A percentile compares a stretch with the other conserved stretches of the same genome.
Conservation (phyloP, 2,329 filamentous ascomycete genomes). For the Parastagonospora avenae region DNA sequence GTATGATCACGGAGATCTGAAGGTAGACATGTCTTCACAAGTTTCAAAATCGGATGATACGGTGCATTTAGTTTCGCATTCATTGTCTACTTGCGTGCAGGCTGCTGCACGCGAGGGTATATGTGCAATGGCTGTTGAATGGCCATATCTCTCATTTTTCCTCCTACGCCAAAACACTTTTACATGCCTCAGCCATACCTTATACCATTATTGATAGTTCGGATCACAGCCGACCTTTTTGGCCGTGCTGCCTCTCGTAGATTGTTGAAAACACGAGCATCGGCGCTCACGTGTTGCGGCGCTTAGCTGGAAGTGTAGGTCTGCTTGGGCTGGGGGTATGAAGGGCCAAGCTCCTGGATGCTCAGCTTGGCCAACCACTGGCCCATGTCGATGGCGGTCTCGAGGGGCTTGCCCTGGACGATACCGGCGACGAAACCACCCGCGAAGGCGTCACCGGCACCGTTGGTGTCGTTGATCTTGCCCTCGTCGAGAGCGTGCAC, state of each 20-base stretch:
- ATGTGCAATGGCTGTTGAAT: constrained; percentile 18
- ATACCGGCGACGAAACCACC: constrained; percentile 91
- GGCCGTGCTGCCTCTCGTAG: constrained; percentile 34
- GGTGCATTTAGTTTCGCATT: not conserved
- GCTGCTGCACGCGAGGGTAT: constrained; percentile 7
- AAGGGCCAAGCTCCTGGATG: constrained; percentile 93
- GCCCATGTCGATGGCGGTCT: constrained; percentile 83
- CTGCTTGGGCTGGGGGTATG: constrained; percentile 62
- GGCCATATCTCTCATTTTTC: constrained; percentile 6
- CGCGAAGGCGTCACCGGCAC: constrained; percentile 95
- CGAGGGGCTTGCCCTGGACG: constrained; percentile 80
- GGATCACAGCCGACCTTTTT: constrained; percentile 1
- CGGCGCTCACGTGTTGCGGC: constrained; percentile 32
- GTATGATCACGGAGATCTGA: no score
- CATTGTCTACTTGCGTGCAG: not conserved
- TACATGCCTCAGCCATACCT: not conserved
- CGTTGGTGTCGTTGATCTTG: constrained; percentile 94
- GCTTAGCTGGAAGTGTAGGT: constrained; percentile 46
- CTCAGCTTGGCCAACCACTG: constrained; percentile 95
- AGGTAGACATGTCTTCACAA: not conserved
- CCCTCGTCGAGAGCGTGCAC: constrained; percentile 78
- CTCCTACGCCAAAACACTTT: constrained; percentile 4
- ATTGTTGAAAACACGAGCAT: constrained; percentile 50
- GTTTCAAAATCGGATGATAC: no score
- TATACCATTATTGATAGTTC: constrained; percentile 1